phyloP scores from a whole-genome alignment of 768 basidiomycete genomes.

The Russula olivacea region DNA sequence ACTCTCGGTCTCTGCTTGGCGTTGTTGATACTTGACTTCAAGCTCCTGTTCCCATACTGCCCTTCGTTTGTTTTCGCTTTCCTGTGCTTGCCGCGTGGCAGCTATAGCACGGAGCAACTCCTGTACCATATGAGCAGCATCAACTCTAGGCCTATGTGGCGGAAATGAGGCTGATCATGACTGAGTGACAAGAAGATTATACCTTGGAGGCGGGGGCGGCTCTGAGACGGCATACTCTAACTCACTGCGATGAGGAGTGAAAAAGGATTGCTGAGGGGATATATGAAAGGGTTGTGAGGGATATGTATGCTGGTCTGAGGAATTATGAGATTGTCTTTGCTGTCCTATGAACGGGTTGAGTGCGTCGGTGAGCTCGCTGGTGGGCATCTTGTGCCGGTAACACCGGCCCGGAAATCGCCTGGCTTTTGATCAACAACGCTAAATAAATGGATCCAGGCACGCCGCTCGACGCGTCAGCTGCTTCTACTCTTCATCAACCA shows the following conservation, averaged over 20 bases:
- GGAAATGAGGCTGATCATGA: not conserved
- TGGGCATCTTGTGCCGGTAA: slow-evolving; percentile 39
- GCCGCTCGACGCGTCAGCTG: slow-evolving; percentile 26
- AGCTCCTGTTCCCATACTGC: slow-evolving; percentile 65
- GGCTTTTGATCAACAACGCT: slow-evolving; percentile 8
- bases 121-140: slow-evolving; percentile 43
- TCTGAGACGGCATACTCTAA: slow-evolving; percentile 56
- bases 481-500: slow-evolving; percentile 16
- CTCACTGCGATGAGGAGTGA: slow-evolving; percentile 54
- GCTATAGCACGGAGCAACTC: slow-evolving; percentile 55
- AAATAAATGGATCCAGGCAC: slow-evolving; percentile 2
- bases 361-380: slow-evolving; percentile 73
- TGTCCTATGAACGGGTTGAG: slow-evolving; percentile 63
- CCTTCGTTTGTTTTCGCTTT: slow-evolving; percentile 53
- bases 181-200: not conserved
- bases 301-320: slow-evolving; percentile 1
- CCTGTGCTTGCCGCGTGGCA: slow-evolving; percentile 54
- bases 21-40: slow-evolving; percentile 50
- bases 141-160: slow-evolving; percentile 15
- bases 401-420: not conserved
- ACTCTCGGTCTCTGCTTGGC: slow-evolving; percentile 55
- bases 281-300: slow-evolving; percentile 4
- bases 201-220: slow-evolving; percentile 32
- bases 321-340: slow-evolving; percentile 23
- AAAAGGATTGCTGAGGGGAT: slow-evolving; percentile 6